phyloP scores from a whole-genome alignment of 2,329 filamentous ascomycete species.

The Xylariomycetidae sp. region DNA sequence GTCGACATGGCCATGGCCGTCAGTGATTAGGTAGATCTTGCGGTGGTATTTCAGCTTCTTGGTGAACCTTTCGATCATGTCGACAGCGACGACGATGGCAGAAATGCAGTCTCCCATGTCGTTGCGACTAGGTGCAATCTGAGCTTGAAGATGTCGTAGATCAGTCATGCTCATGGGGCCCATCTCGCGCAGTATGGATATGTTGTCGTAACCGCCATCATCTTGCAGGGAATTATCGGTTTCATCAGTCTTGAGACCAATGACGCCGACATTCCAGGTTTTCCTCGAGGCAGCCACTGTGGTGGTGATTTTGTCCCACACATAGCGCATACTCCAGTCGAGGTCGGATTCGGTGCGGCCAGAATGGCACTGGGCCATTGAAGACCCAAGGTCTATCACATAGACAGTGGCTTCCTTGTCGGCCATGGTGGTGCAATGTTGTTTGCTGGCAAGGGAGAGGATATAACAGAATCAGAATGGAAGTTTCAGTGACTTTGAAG shows the following conservation, averaged over 20 bases:
- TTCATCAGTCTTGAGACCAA: constrained; percentile 77
- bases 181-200: constrained; percentile 71
- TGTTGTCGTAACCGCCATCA: constrained; percentile 73
- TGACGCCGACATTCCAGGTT: constrained; percentile 69
- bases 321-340: constrained; percentile 83
- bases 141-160: constrained; percentile 58
- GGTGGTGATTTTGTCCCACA: constrained; percentile 87
- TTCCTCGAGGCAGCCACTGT: constrained; percentile 67
- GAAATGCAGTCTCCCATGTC: constrained; percentile 79
- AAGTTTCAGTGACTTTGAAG: too few relatives aligned
- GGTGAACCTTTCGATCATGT: constrained; percentile 78
- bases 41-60: constrained; percentile 78
- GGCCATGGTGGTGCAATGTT: too few relatives aligned
- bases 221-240: constrained; percentile 65
- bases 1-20: constrained; percentile 71
- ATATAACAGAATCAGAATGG: too few relatives aligned
- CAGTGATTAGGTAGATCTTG: constrained; percentile 80
- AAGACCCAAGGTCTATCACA: constrained; percentile 79
- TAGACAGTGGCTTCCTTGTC: constrained; percentile 92
- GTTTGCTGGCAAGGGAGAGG: too few relatives aligned
- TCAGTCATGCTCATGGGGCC: constrained; percentile 59
- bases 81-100: constrained; percentile 76
- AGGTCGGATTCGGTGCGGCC: constrained; percentile 75
- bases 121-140: constrained; percentile 64
- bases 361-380: constrained; percentile 72